Percentiles rank a stretch among this genome's conserved stretches.
Conservation (phyloP, 345 rosid genomes). For the Populus davidiana region DNA sequence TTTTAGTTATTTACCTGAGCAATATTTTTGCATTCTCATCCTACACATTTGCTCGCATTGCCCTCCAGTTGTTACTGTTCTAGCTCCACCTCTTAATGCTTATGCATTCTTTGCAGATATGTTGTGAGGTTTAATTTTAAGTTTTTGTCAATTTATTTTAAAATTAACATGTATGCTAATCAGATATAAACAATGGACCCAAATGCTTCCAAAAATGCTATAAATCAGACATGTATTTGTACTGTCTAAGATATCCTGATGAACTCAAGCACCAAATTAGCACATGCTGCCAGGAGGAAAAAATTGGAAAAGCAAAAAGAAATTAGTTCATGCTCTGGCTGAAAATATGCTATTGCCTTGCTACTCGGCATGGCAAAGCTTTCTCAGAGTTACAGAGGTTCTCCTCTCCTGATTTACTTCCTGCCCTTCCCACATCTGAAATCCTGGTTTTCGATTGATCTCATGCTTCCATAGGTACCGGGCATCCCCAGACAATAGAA, state of each 20-base stretch:
- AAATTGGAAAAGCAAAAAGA: background rate
- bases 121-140: too few relatives aligned
- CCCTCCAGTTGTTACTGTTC: too few relatives aligned
- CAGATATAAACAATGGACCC: background rate
- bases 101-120: too few relatives aligned
- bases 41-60: too few relatives aligned
- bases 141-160: too few relatives aligned
- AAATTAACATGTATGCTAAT: background rate
- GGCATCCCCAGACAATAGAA: conserved; percentile 79
- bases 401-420: conserved; percentile 66
- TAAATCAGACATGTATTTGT: background rate
- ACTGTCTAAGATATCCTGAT: background rate
- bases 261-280: background rate
- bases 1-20: too few relatives aligned
- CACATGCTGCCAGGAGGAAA: background rate
- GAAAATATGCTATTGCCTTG: background rate
- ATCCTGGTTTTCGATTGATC: conserved; percentile 78
- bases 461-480: conserved; percentile 88
- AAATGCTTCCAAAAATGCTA: background rate
- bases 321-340: background rate
- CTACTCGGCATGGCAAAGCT: conserved; percentile 43
- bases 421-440: conserved; percentile 73
- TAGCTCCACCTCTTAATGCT: too few relatives aligned
- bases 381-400: conserved; percentile 74
- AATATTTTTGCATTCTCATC: too few relatives aligned